A percentile compares a stretch with the other conserved stretches of the same genome.
These are phyloP conservation scores for Vitis cinerea DNA, from an alignment of 164 flowering plant species.

Conservation along the genomic window DNA sequence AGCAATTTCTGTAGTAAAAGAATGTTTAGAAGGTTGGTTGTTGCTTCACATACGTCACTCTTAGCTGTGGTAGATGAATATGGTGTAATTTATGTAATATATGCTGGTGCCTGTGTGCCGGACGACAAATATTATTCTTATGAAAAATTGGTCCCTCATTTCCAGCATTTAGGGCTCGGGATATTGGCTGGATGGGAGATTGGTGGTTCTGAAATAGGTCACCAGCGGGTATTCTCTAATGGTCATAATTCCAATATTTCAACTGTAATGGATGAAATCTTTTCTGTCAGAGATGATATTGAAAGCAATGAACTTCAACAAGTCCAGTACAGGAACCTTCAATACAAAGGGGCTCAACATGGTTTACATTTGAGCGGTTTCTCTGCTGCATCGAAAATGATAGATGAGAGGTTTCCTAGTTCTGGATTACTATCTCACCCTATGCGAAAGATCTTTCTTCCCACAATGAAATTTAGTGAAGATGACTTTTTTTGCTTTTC, in stretches of 20 bases:
- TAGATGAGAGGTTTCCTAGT: slow-evolving; percentile 12
- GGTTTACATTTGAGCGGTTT: slow-evolving; percentile 34
- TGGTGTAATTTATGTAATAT: slow-evolving; percentile 67
- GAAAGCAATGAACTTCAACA: slow-evolving; percentile 14
- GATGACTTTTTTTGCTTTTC: slow-evolving; percentile 68
- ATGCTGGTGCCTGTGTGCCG: slow-evolving; percentile 37
- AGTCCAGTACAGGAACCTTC: slow-evolving; percentile 12
- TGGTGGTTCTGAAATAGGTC: slow-evolving; percentile 72
- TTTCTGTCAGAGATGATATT: slow-evolving; percentile 9
- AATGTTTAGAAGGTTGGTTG: slow-evolving; percentile 59
- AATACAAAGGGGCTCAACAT: slow-evolving; percentile 15
- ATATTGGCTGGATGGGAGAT: slow-evolving; percentile 63
- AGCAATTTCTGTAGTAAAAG: slow-evolving; percentile 22
- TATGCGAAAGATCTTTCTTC: slow-evolving; percentile 64
- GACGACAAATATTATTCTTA: slow-evolving; percentile 25
- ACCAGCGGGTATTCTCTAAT: slow-evolving; percentile 35
- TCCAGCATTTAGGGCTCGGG: slow-evolving; percentile 45
- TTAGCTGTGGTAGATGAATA: slow-evolving; percentile 70
- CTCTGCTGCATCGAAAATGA: slow-evolving; percentile 30
- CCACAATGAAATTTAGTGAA: slow-evolving; percentile 35
- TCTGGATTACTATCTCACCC: slow-evolving; percentile 20
- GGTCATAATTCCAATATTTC: slow-evolving; percentile 7
- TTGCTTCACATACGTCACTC: slow-evolving; percentile 58
- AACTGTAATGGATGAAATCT: slow-evolving; percentile 7
- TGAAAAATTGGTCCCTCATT: slow-evolving; percentile 40